phyloP scores from a whole-genome alignment of 2,329 filamentous ascomycete genomes.

The Zelopaecilomyces penicillatus region DNA sequence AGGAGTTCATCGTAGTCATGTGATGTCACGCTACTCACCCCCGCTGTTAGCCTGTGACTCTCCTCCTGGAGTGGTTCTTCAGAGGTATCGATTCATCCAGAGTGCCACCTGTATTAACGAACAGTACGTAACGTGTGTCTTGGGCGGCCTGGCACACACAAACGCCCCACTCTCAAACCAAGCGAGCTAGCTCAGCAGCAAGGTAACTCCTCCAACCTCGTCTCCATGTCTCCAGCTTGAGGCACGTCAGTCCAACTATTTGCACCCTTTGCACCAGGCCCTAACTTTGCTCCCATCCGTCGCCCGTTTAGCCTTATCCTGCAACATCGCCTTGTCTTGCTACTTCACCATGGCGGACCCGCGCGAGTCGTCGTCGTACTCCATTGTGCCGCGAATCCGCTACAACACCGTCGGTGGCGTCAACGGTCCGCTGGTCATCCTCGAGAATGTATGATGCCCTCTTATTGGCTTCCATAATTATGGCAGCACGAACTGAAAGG shows the following conservation, averaged over 20 bases:
- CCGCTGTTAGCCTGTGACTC: too few relatives aligned
- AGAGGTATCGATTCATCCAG: too few relatives aligned
- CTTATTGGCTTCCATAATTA: too few relatives aligned
- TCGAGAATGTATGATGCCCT: constrained; percentile 67
- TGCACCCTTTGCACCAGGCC: constrained; percentile 15
- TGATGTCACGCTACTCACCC: constrained; percentile 21
- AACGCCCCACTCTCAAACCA: constrained; percentile 26
- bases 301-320: constrained; percentile 6
- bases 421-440: constrained; percentile 94
- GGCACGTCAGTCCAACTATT: constrained; percentile 11
- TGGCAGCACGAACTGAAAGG: too few relatives aligned
- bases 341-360: constrained; percentile 42
- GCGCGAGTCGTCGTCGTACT: constrained; percentile 52
- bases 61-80: too few relatives aligned
- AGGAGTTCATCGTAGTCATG: constrained; percentile 21
- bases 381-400: constrained; percentile 56
- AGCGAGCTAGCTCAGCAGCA: constrained; percentile 25
- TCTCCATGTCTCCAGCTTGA: constrained; percentile 14
- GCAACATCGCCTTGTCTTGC: constrained; percentile 8
- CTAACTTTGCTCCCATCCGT: constrained; percentile 9
- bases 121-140: constrained; percentile 13
- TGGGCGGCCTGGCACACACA: constrained; percentile 8
- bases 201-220: constrained; percentile 28
- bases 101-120: too few relatives aligned
- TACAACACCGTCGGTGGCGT: constrained; percentile 99